Evolutionary conservation across 306 rosid genomes (phyloP), one percentile per base, ranked within the genome.

Genomic region (Prunus mume): DNA sequence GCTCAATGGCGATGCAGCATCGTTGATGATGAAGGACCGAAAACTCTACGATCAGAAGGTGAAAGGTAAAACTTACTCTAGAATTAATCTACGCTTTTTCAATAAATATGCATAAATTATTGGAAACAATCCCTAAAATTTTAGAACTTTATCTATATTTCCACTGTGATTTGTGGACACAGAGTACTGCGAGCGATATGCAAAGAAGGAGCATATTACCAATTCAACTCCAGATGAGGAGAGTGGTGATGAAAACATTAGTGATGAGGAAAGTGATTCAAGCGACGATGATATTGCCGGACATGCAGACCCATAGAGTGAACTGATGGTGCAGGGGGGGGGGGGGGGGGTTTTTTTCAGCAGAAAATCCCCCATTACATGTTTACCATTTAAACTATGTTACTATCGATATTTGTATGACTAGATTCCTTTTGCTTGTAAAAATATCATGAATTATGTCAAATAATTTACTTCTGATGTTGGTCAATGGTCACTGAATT

Each of bases 121-220:
- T 30, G 47, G 67, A 72, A 46, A 54, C 61, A 60, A 68, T 22
- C 22, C 18, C 60, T 25, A 46, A 38, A 52, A 14, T 45, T 74
- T 49, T 27, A 7, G 28, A 34, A 56, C 28, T 20, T 20, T 25
- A 10, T 11, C 15, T 78, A 72, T 38, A 58, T 72, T 72, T 63
- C 66, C 28, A 41, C 24, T 81, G 50, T 65, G 75, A 20, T 82
- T 28, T 87, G 71, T 83, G 82, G 79, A 76, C 73, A 64, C 91
- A 96, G 99, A 96, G 83, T 96, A 96, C 77, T 96, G 98, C 61
- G 98, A 96, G 85, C 81, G 86, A 62, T 96, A 92, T 74, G 99
- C 99, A 12, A 96, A 87, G 84, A 87, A 86, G 87, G 99, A 91
- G 78, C 84, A 87, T 63, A 83, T 86, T 58, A 60, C 74, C 22